Evolutionary conservation across 73 alveolate species (phyloP).

Genomic region (Paramecium sonneborni): DNA sequence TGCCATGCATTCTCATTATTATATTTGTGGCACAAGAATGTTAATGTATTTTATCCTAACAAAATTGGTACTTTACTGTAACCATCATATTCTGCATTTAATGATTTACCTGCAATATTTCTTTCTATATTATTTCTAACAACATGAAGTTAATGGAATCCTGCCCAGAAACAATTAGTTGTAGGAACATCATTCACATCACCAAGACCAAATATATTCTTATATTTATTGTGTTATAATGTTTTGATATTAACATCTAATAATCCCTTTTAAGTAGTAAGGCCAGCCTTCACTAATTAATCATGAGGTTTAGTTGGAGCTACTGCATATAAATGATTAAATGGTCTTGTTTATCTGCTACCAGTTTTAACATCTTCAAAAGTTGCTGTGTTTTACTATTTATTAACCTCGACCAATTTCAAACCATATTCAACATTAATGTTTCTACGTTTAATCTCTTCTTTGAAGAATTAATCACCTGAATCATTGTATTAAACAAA

Average conservation of each 20-base stretch:
- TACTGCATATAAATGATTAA: conserved; percentile 32
- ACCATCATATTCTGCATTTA: conserved; percentile 64
- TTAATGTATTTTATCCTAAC: conserved; percentile 48
- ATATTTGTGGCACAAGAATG: conserved; percentile 50
- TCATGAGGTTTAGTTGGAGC: conserved; percentile 62
- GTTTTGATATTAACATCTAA: conserved; percentile 58
- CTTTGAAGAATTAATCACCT: conserved; percentile 64
- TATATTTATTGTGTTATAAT: conserved; percentile 59
- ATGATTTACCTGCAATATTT: conserved; percentile 38
- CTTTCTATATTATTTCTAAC: conserved; percentile 62
- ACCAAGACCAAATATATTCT: conserved; percentile 64
- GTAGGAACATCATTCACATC: conserved; percentile 68
- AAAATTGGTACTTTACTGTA: conserved; percentile 63
- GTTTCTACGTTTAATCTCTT: conserved; percentile 31
- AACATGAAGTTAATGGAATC: conserved; percentile 60
- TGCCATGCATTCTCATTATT: conserved; percentile 58
- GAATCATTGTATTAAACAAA: conserved; percentile 61
- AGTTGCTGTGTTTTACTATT: conserved; percentile 44
- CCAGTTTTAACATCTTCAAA: conserved; percentile 62
- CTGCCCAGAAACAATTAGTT: conserved; percentile 69
- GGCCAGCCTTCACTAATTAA: conserved; percentile 60
- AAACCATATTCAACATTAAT: conserved; percentile 59
- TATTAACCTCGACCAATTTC: conserved; percentile 50
- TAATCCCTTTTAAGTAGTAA: conserved; percentile 53
- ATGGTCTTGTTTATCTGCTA: conserved; percentile 48